Conservation (phyloP, 1,139 yeast genomes). For the Suhomyces anneliseae region DNA sequence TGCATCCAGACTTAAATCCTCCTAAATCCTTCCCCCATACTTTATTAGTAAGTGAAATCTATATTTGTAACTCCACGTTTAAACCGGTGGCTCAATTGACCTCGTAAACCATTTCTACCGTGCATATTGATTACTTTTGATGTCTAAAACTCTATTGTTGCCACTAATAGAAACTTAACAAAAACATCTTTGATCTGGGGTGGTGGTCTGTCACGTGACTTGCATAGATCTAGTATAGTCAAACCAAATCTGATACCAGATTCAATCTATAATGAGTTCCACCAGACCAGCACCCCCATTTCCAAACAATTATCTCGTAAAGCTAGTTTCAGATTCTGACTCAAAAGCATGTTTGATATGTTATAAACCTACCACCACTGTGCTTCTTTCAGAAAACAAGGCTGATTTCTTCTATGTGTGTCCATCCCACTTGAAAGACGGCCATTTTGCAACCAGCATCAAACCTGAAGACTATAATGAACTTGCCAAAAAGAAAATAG, state of each 20-base stretch:
- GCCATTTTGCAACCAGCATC: conserved; percentile 58
- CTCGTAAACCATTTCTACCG: too few species aligned
- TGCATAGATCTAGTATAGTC: background rate
- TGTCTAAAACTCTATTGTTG: too few species aligned
- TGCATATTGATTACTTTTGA: too few species aligned
- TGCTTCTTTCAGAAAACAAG: conserved; percentile 52
- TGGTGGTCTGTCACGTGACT: background rate
- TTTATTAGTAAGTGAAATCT: too few species aligned
- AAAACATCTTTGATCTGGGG: too few species aligned
- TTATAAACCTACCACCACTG: conserved; percentile 63
- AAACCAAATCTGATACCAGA: too few species aligned
- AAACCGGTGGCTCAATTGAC: too few species aligned
- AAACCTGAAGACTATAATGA: conserved; percentile 47
- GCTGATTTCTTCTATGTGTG: conserved; percentile 73
- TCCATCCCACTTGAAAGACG: conserved; percentile 60
- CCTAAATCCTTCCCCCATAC: too few species aligned
- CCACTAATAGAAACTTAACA: too few species aligned
- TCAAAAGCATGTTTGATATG: conserved; percentile 65
- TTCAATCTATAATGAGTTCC: conserved; percentile 3
- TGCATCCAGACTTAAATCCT: too few species aligned
- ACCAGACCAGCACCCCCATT: conserved; percentile 34
- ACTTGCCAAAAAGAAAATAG: conserved; percentile 39
- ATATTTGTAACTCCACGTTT: too few species aligned
- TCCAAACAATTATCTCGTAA: conserved; percentile 51
- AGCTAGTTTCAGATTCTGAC: conserved; percentile 58